phyloP scores from a whole-genome alignment of 495 filamentous ascomycete genomes.

The Aspergillus panamensis region DNA sequence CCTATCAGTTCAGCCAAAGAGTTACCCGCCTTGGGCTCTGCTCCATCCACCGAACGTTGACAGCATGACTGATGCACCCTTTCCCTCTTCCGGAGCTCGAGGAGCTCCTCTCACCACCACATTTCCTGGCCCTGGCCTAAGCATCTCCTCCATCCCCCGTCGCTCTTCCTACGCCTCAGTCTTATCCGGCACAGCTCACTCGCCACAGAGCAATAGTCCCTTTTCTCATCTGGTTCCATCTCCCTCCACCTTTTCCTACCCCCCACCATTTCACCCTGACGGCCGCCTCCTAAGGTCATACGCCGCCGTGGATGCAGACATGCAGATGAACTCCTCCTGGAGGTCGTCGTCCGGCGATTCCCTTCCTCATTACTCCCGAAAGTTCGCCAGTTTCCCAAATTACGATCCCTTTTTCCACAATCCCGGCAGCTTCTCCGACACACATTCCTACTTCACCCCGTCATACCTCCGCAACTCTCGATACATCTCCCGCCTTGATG shows the following conservation, averaged over 20 bases:
- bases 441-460: constrained; percentile 63
- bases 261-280: constrained; percentile 36
- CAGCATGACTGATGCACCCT: constrained; percentile 46
- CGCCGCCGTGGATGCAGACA: constrained; percentile 46
- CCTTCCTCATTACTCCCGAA: constrained; percentile 58
- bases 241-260: constrained; percentile 38
- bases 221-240: constrained; percentile 63
- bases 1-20: constrained; percentile 10
- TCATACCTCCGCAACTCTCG: constrained; percentile 77
- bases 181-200: constrained; percentile 61
- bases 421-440: constrained; percentile 27
- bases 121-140: constrained; percentile 28
- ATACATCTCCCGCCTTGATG: constrained; percentile 70
- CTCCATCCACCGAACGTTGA: constrained; percentile 20
- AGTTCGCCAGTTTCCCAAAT: constrained; percentile 51
- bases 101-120: constrained; percentile 39
- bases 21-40: constrained; percentile 19
- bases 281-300: constrained; percentile 35
- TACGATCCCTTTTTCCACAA: constrained; percentile 30
- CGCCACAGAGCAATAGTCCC: constrained; percentile 42
- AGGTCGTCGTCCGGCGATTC: constrained; percentile 35
- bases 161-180: constrained; percentile 79
- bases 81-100: constrained; percentile 45
- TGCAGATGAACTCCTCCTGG: constrained; percentile 44
- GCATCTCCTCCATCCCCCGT: constrained; percentile 44